A percentile compares a stretch with the other conserved stretches of the same genome.
Evolutionary conservation across 768 basidiomycete genomes (phyloP).

Genomic region (Kwoniella botswanensis): DNA sequence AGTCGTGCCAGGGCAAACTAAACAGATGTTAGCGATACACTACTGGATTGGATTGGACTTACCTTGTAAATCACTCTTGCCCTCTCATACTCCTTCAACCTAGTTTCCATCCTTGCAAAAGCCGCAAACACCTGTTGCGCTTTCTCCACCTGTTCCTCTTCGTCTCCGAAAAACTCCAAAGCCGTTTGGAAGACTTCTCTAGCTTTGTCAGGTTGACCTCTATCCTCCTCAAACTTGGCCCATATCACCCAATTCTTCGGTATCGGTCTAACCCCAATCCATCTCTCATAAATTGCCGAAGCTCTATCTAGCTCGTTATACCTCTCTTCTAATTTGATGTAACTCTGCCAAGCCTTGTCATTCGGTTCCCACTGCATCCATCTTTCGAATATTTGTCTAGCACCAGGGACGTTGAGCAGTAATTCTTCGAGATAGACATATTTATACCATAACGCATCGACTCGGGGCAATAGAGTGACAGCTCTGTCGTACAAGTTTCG

Average conservation of each 20-base stretch:
- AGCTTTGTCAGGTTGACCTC: slow-evolving; percentile 70
- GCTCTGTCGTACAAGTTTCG: slow-evolving; percentile 97
- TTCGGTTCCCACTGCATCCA: slow-evolving; percentile 99
- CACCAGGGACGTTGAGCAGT: slow-evolving; percentile 92
- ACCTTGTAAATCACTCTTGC: slow-evolving; percentile 98
- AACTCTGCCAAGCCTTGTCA: slow-evolving; percentile 99
- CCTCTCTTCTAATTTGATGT: slow-evolving; percentile 94
- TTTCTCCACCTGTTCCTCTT: slow-evolving; percentile 84
- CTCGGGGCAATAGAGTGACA: slow-evolving; percentile 91
- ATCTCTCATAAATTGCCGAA: slow-evolving; percentile 81
- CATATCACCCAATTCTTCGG: slow-evolving; percentile 71
- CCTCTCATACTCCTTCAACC: slow-evolving; percentile 94
- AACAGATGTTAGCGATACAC: not conserved
- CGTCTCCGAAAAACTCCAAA: slow-evolving; percentile 81
- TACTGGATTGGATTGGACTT: slow-evolving; percentile 35
- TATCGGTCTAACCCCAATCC: slow-evolving; percentile 65
- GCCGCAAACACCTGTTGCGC: slow-evolving; percentile 89
- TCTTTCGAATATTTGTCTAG: slow-evolving; percentile 95
- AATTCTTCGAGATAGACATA: slow-evolving; percentile 98
- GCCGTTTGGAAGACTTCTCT: slow-evolving; percentile 89
- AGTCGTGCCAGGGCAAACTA: slow-evolving; percentile 95
- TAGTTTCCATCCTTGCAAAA: slow-evolving; percentile 96
- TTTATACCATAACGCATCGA: slow-evolving; percentile 96
- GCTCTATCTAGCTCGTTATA: slow-evolving; percentile 91
- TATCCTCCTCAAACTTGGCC: slow-evolving; percentile 69